These are phyloP conservation scores for Suillus brevipes DNA, from an alignment of 768 basidiomycete species.

Conservation along the genomic window DNA sequence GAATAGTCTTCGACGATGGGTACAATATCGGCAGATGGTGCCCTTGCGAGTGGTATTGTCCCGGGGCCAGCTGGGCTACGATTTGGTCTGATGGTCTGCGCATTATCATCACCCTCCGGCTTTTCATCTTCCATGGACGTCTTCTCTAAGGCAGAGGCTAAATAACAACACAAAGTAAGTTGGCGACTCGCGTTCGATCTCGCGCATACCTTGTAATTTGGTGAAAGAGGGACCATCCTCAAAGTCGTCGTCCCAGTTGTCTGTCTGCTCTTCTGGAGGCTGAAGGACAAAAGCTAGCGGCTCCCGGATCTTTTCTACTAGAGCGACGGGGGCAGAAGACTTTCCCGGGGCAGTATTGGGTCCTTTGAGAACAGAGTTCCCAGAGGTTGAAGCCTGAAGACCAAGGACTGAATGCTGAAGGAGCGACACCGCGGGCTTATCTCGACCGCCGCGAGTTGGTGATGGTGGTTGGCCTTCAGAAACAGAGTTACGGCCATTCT, in stretches of 20 bases:
- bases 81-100: slow-evolving; percentile 75
- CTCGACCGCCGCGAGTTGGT: slow-evolving; percentile 37
- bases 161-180: neutral
- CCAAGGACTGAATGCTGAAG: slow-evolving; percentile 36
- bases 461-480: slow-evolving; percentile 45
- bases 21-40: slow-evolving; percentile 60
- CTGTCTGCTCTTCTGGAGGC: slow-evolving; percentile 82
- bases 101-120: slow-evolving; percentile 65
- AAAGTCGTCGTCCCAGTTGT: slow-evolving; percentile 99
- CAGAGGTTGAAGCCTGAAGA: slow-evolving; percentile 36
- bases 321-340: slow-evolving; percentile 26
- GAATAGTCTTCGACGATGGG: slow-evolving; percentile 91
- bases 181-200: neutral
- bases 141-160: slow-evolving; percentile 59
- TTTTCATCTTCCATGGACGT: slow-evolving; percentile 56
- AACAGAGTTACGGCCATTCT: slow-evolving; percentile 43
- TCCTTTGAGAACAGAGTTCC: slow-evolving; percentile 28
- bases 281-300: slow-evolving; percentile 67
- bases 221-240: slow-evolving; percentile 89
- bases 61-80: slow-evolving; percentile 62
- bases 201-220: slow-evolving; percentile 65
- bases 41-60: slow-evolving; percentile 54
- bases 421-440: slow-evolving; percentile 26
- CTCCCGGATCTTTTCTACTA: slow-evolving; percentile 43
- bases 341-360: slow-evolving; percentile 19